These are phyloP conservation scores for Ascochyta koolunga DNA, from an alignment of 2,329 filamentous ascomycete species.

Conservation along the genomic window DNA sequence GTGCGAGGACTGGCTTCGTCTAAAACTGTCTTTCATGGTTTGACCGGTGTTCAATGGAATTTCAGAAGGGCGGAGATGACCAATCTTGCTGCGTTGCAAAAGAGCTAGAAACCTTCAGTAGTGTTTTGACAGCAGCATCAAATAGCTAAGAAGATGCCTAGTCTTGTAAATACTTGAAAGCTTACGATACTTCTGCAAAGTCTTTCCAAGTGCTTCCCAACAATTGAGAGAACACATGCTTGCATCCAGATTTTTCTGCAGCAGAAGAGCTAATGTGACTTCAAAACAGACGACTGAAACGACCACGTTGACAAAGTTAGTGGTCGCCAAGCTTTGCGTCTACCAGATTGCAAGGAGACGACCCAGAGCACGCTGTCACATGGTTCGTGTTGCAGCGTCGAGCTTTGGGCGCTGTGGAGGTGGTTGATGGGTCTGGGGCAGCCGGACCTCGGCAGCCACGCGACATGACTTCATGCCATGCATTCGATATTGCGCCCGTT, in stretches of 20 bases:
- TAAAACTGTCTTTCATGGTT: not conserved
- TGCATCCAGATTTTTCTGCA: too few species aligned
- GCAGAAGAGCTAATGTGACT: too few species aligned
- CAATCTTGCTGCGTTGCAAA: too few species aligned
- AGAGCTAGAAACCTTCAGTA: too few species aligned
- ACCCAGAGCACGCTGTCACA: not conserved
- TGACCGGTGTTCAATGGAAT: not conserved
- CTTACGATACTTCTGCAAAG: too few species aligned
- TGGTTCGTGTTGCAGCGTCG: slow-evolving; percentile 1
- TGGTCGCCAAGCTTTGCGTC: not conserved
- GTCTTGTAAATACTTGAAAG: too few species aligned
- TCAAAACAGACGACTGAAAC: not conserved
- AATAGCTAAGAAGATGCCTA: too few species aligned
- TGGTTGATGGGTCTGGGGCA: slow-evolving; percentile 17
- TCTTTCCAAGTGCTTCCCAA: too few species aligned
- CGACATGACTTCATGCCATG: slow-evolving; percentile 34
- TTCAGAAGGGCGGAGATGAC: not conserved
- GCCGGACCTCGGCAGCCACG: slow-evolving; percentile 42
- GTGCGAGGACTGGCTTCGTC: not conserved
- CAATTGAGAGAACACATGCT: too few species aligned
- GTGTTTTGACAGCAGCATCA: too few species aligned
- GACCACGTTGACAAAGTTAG: not conserved
- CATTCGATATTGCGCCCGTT: slow-evolving; percentile 30
- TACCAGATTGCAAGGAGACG: not conserved
- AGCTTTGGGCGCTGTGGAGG: not conserved